Evolutionary conservation across 441 rosid genomes (phyloP).

Genomic region (Flueggea neowawraea): DNA sequence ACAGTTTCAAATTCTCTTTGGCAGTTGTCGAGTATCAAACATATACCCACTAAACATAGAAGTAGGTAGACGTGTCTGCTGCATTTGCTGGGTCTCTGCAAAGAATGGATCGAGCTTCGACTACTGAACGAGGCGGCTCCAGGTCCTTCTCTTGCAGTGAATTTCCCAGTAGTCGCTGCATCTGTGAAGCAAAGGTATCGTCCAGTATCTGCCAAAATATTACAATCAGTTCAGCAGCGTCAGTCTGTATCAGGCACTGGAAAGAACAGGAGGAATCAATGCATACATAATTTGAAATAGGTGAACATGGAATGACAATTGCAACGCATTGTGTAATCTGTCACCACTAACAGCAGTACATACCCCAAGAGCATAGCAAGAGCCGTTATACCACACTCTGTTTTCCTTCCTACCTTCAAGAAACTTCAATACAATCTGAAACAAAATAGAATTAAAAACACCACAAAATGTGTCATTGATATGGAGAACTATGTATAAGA

Average conservation of each 20-base stretch:
- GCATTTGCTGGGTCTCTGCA: conserved; percentile 73
- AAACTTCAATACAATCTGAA: conserved; percentile 80
- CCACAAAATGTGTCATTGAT: not conserved
- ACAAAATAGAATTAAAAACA: not conserved
- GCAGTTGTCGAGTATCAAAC: too few species aligned
- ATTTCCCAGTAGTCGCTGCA: conserved; percentile 86
- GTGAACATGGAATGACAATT: too few species aligned
- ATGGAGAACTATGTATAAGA: not conserved
- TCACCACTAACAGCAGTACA: conserved; percentile 12
- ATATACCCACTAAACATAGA: conserved; percentile 42
- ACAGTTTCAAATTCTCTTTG: too few species aligned
- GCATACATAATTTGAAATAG: too few species aligned
- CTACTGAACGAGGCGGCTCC: conserved; percentile 88
- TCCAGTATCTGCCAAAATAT: conserved; percentile 48
- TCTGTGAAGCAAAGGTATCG: conserved; percentile 89
- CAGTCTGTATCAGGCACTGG: too few species aligned
- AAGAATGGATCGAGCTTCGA: conserved; percentile 95
- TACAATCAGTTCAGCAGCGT: too few species aligned
- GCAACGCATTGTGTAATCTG: too few species aligned
- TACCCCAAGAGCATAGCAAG: conserved; percentile 93
- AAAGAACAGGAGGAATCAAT: too few species aligned
- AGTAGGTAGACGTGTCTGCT: conserved; percentile 66
- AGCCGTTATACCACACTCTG: conserved; percentile 87
- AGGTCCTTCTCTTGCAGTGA: conserved; percentile 81
- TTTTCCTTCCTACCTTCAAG: conserved; percentile 97